Evolutionary conservation across 2,329 filamentous ascomycete genomes (phyloP).

Genomic region (Lasiodiplodia theobromae): DNA sequence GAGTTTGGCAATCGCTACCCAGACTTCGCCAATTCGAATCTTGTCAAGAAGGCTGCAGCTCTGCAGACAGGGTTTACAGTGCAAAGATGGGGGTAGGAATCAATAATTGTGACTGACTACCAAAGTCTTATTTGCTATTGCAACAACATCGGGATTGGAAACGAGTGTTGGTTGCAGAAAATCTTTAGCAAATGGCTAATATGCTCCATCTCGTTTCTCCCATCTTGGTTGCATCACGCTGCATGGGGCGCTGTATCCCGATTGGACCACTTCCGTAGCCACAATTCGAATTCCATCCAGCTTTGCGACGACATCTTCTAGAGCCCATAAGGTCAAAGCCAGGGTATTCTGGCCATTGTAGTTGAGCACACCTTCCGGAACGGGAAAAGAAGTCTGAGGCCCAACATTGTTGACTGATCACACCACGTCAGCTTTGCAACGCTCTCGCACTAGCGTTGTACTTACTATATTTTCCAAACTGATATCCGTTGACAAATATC

Average conservation of each 20-base stretch:
- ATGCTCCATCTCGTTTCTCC: conserved; percentile 55
- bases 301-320: conserved; percentile 64
- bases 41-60: too few species aligned
- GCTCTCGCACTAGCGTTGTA: too few species aligned
- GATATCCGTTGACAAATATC: conserved; percentile 78
- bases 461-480: conserved; percentile 67
- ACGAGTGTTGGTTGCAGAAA: too few species aligned
- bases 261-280: conserved; percentile 58
- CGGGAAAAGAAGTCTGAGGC: conserved; percentile 73
- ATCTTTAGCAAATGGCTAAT: conserved; percentile 44
- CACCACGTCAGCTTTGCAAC: too few species aligned
- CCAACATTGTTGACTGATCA: conserved; percentile 69
- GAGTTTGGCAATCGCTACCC: too few species aligned
- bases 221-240: conserved; percentile 57
- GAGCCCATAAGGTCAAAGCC: conserved; percentile 72
- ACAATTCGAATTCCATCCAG: conserved; percentile 62
- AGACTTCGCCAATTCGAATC: too few species aligned
- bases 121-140: too few species aligned
- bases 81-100: too few species aligned
- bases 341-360: conserved; percentile 75
- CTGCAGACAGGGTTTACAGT: too few species aligned
- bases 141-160: too few species aligned
- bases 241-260: conserved; percentile 55
- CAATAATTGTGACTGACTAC: too few species aligned
- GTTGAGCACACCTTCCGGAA: conserved; percentile 76